Evolutionary conservation across 306 rosid species (phyloP), one percentile per base, ranked within the genome.

Genomic region (Aeschynomene evenia): DNA sequence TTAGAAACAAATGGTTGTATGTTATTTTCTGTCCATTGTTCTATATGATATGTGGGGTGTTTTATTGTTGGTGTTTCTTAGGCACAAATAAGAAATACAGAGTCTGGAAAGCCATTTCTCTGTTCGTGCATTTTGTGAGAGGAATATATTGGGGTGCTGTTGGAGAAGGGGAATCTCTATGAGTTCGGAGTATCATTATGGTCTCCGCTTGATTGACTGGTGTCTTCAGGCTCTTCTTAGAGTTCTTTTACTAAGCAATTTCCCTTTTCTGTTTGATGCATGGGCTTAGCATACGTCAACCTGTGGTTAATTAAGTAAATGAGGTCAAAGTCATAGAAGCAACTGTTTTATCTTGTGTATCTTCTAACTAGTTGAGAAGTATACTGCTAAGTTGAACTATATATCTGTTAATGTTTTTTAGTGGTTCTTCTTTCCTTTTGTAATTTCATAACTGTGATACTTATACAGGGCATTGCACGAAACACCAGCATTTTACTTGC

Each of bases 141-240:
- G 34, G 74, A 19, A 34, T 59, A 4, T 26, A 18, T 60, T 60
- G 36, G 31, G 12, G 64, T 31, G 24, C 18, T 33, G 45, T 31
- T 58, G 64, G n/a, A 16, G 64, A 51, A 23, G 37, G 37, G 16
- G 20, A 2, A 14, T 24, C 16, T 24, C 40, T 5, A 63, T 4
- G 29, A 18, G 28, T 59, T 59, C 34, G 45, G 18, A 55, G 26
- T 26, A 21, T 16, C 43, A 9, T 26, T 54, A 70, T 70, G 6
- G 56, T 24, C 37, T 67, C 63, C 58, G 28, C 69, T 57, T 57
- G 67, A 34, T 56, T 69, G 74, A 3, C 51, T 26, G 43, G 55
- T 24, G 28, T 52, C 43, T 67, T 67, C 34, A 55, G 24, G 64
- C 39, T 29, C 24, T 53, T 52, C 39, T 24, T 12, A 68, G 36